Evolutionary conservation across 768 basidiomycete genomes (phyloP), one percentile per base, ranked within the genome.

Genomic region (Russula dissimulans): DNA sequence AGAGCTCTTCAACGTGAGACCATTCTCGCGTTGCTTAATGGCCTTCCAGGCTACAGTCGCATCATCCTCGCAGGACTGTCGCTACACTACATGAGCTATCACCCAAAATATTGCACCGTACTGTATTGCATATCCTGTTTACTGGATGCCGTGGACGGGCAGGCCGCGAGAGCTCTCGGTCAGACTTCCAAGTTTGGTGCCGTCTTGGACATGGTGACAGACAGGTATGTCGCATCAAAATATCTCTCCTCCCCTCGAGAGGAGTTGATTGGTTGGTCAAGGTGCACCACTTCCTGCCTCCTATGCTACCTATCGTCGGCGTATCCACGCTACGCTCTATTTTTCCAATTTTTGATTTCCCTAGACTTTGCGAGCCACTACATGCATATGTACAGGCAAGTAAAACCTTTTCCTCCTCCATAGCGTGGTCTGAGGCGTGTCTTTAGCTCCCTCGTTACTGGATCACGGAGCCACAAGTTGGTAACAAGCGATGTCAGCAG

Each of bases 311-410:
- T 99, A 38, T 84, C 94, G 17, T 87, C 87, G 10, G 91, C 83
- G 54, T 98, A 97, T 75, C 93, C 94, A 4, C 68, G 74, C n/a
- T 91, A 78, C 63, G 89, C 95, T 3, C 75, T 95, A 38, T 68
- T 85, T 52, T 97, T 99, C 78, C 93, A 97, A 73, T 87, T 91
- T 75, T 83, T 99, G 62, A 99, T 99, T 73, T 84, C 95, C 0
- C 83, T 99, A 59, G 97, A 99, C 72, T 99, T 99, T 71, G 87
- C 89, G 67, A 95, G 92, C 66, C 97, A 98, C 74, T 98, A 98
- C 75, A 97, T 98, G 84, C 97, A 98, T 73, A 99, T 98, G 97
- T 97, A 97, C 73, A 97, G 95, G 95, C 95, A 67, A 54, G 80
- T 41, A 5, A 56, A 15, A 48, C 14, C 39, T 2, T 14, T 45